These are phyloP conservation scores for Graphiopsis chlorocephala DNA, from an alignment of 2,329 filamentous ascomycete genomes.

Conservation along the genomic window DNA sequence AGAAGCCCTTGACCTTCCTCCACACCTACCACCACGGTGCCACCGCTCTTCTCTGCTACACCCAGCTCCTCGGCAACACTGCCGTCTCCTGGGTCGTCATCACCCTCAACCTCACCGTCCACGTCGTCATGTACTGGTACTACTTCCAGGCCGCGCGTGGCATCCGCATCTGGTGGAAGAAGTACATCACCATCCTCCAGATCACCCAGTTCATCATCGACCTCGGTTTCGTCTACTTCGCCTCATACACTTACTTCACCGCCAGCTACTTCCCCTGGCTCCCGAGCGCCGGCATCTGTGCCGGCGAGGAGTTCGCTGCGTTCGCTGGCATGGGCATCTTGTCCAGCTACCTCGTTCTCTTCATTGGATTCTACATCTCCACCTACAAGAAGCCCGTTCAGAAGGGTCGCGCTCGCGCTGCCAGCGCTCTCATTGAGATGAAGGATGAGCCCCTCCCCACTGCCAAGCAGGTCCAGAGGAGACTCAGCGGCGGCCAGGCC, in stretches of 20 bases:
- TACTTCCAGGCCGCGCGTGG: constrained; percentile 99
- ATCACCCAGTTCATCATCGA: constrained; percentile 97
- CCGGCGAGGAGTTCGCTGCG: constrained; percentile 94
- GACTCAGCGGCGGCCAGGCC: constrained; percentile 45
- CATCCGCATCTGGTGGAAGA: constrained; percentile 98
- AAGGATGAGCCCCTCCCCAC: constrained; percentile 66
- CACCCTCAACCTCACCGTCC: constrained; percentile 85
- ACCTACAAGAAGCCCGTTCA: constrained; percentile 86
- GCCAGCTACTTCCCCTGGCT: constrained; percentile 83
- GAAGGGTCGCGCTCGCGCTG: constrained; percentile 71
- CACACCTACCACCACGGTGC: constrained; percentile 99
- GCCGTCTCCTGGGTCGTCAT: constrained; percentile 95
- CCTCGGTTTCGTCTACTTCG: constrained; percentile 97
- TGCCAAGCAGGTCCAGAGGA: constrained; percentile 51
- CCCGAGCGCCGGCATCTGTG: constrained; percentile 81
- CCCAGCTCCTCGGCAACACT: constrained; percentile 66
- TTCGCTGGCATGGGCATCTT: constrained; percentile 89
- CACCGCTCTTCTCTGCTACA: constrained; percentile 59
- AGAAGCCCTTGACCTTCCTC: constrained; percentile 98
- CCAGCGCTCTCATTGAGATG: constrained; percentile 82
- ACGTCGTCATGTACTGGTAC: constrained; percentile 99
- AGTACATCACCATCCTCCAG: constrained; percentile 97
- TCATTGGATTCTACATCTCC: constrained; percentile 98
- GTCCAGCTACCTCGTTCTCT: constrained; percentile 92
- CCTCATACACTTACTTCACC: constrained; percentile 97